A percentile compares a stretch with the other conserved stretches of the same genome.
These are phyloP conservation scores for Monoraphidium neglectum DNA, from an alignment of 139 green algal species.

Conservation along the genomic window DNA sequence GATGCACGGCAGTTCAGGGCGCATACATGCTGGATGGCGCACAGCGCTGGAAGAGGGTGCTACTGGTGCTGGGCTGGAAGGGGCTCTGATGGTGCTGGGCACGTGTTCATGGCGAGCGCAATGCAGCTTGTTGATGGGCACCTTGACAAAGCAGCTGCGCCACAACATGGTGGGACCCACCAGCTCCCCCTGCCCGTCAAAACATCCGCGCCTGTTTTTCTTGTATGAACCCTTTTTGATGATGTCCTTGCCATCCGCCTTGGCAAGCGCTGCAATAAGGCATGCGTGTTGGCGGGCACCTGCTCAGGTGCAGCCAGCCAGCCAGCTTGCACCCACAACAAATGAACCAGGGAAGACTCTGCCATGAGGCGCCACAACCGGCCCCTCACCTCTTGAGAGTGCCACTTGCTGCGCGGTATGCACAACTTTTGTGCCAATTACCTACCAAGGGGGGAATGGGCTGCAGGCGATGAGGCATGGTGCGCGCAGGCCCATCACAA, in stretches of 20 bases:
- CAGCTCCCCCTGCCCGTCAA: background rate
- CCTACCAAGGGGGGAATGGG: too few species aligned
- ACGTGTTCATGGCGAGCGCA: background rate
- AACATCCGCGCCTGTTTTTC: conserved; percentile 61
- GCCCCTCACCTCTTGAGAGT: conserved; percentile 13
- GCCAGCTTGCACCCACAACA: background rate
- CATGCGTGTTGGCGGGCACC: background rate
- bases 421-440: conserved; percentile 7
- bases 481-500: too few species aligned
- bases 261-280: conserved; percentile 66
- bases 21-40: background rate
- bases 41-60: background rate
- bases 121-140: background rate
- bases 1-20: too few species aligned
- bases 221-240: conserved; percentile 73
- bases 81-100: background rate
- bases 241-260: conserved; percentile 83
- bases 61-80: background rate
- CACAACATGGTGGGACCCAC: background rate
- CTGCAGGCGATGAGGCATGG: too few species aligned
- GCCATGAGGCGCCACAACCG: background rate
- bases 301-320: background rate
- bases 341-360: background rate
- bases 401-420: conserved; percentile 22
- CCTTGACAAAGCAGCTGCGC: background rate